Conservation (phyloP, 2,329 filamentous ascomycete genomes). For the Xylariomycetidae sp. region DNA sequence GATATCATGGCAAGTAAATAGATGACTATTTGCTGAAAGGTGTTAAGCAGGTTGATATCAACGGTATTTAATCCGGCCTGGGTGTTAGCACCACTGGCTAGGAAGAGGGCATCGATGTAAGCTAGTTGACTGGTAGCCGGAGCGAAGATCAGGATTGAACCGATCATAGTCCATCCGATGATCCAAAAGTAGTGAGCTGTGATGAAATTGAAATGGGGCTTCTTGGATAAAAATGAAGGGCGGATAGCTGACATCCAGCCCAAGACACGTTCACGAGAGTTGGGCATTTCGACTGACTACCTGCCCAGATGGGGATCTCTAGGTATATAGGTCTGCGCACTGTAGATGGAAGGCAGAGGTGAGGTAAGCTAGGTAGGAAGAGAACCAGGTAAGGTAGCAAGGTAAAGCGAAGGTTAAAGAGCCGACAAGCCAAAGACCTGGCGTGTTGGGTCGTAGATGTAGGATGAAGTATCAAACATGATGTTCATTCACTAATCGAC, state of each 20-base stretch:
- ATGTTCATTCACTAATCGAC: conserved; percentile 11
- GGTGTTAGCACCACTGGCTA: conserved; percentile 79
- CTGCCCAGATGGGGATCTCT: conserved; percentile 20
- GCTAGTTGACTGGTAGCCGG: conserved; percentile 50
- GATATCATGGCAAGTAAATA: conserved; percentile 68
- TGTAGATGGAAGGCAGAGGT: not conserved
- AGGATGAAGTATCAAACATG: conserved; percentile 17
- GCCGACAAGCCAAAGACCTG: conserved; percentile 15
- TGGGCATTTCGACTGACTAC: too few relatives aligned
- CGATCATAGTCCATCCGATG: conserved; percentile 65
- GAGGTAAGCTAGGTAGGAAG: not conserved
- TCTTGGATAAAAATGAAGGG: conserved; percentile 53
- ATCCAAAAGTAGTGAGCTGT: conserved; percentile 81
- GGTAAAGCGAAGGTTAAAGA: conserved; percentile 17
- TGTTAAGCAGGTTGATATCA: conserved; percentile 62
- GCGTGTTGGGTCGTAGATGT: conserved; percentile 18
- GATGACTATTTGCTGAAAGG: conserved; percentile 69
- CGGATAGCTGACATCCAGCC: conserved; percentile 45
- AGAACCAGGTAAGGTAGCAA: not conserved
- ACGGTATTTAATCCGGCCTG: conserved; percentile 89
- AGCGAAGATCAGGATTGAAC: conserved; percentile 73
- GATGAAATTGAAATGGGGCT: conserved; percentile 76
- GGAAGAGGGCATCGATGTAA: conserved; percentile 88
- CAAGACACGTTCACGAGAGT: conserved; percentile 30
- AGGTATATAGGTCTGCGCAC: not conserved